Percentiles rank a stretch among this genome's conserved stretches.
These are phyloP conservation scores for Coix lacrymajobi DNA, from an alignment of 176 grass and related monocot species.

Conservation along the genomic window DNA sequence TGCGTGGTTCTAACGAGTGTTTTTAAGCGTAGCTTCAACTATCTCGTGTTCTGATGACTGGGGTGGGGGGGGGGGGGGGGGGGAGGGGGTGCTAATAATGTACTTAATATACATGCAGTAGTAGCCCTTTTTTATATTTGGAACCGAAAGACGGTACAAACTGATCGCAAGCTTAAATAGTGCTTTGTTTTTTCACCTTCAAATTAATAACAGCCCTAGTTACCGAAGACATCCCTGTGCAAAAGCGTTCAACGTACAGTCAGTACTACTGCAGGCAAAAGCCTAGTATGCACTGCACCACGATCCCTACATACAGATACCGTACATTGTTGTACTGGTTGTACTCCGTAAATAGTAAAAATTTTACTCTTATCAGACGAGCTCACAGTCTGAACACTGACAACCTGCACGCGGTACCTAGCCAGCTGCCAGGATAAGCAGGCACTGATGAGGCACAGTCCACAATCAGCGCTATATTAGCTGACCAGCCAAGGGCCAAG, in stretches of 20 bases:
- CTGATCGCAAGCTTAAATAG: not conserved
- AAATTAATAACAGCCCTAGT: not conserved
- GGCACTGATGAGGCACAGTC: not conserved
- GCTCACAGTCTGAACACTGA: not conserved
- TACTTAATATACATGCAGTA: not conserved
- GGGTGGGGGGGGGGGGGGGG: too few species aligned
- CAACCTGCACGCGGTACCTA: slow-evolving; percentile 7
- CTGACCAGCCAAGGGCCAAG: not conserved
- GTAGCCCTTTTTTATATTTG: not conserved
- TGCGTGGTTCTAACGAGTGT: not conserved
- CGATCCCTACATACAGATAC: not conserved
- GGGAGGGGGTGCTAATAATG: too few species aligned
- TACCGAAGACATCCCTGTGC: not conserved
- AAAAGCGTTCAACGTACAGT: not conserved
- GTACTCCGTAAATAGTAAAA: slow-evolving; percentile 16
- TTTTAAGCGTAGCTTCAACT: not conserved
- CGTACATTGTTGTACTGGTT: not conserved
- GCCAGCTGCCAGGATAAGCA: slow-evolving; percentile 20
- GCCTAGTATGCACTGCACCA: not conserved
- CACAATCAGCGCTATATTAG: not conserved
- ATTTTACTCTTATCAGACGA: not conserved
- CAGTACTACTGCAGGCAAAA: not conserved
- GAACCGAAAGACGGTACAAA: not conserved
- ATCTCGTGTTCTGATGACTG: not conserved
- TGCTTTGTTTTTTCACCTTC: not conserved